Evolutionary conservation across 495 filamentous ascomycete species (phyloP).

Genomic region (Penicillium lividum): DNA sequence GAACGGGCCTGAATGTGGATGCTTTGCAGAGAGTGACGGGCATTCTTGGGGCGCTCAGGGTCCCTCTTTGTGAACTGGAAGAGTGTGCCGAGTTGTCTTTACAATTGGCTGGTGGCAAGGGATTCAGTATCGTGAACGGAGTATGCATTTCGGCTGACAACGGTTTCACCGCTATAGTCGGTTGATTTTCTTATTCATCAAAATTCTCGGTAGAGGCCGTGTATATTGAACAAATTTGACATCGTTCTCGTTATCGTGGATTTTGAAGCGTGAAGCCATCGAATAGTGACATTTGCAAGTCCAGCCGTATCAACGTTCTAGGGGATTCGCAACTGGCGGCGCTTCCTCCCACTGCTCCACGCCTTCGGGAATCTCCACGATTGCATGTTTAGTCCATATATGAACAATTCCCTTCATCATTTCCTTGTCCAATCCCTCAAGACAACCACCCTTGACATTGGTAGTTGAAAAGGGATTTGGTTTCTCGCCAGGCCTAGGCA

Average conservation of each 20-base stretch:
- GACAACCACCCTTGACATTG: conserved; percentile 62
- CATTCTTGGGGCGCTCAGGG: conserved; percentile 27
- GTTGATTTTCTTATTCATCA: conserved; percentile 13
- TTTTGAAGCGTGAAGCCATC: background rate
- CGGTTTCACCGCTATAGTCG: conserved; percentile 30
- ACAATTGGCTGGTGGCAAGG: conserved; percentile 30
- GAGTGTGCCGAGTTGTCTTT: conserved; percentile 38
- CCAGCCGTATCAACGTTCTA: background rate
- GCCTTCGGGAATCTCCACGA: conserved; percentile 63
- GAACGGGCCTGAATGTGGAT: conserved; percentile 45
- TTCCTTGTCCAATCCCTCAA: conserved; percentile 47
- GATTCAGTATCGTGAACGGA: conserved; percentile 34
- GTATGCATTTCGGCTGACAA: conserved; percentile 37
- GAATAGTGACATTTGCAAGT: too few relatives aligned
- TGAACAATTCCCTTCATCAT: conserved; percentile 58
- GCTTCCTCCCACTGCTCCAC: conserved; percentile 39
- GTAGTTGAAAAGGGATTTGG: conserved; percentile 35
- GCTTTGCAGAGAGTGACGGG: conserved; percentile 38
- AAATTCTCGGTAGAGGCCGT: background rate
- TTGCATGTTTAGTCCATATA: conserved; percentile 63
- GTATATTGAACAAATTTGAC: background rate
- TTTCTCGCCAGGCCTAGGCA: conserved; percentile 26
- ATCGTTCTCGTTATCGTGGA: too few relatives aligned
- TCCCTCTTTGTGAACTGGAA: conserved; percentile 37
- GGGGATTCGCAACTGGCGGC: conserved; percentile 10